Percentiles rank a stretch among this genome's conserved stretches.
Evolutionary conservation across 2,329 filamentous ascomycete genomes (phyloP).

Genomic region (Ophiostoma australiae): DNA sequence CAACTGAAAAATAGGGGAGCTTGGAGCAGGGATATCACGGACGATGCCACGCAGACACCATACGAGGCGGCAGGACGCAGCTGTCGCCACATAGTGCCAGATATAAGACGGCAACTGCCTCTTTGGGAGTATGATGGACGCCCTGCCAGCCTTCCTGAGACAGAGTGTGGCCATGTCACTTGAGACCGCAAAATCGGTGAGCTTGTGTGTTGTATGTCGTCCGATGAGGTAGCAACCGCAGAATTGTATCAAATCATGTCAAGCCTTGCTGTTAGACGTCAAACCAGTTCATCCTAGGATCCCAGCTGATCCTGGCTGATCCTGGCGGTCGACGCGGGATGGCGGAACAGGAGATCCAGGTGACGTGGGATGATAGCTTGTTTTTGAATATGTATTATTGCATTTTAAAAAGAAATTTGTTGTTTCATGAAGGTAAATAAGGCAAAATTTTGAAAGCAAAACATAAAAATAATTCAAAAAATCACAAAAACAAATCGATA

Average conservation of each 20-base stretch:
- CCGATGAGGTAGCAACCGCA: neutral
- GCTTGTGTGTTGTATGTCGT: neutral
- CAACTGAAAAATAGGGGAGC: neutral
- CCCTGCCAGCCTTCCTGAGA: neutral
- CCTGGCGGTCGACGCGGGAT: neutral
- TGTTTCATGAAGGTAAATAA: too few relatives aligned
- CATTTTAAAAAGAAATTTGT: neutral
- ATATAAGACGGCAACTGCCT: neutral
- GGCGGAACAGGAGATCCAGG: neutral
- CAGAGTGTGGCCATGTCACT: neutral
- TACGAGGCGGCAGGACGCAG: neutral
- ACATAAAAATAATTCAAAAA: neutral
- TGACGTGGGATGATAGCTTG: neutral
- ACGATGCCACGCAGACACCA: neutral
- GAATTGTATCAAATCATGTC: neutral
- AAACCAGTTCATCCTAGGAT: neutral
- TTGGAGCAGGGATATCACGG: neutral
- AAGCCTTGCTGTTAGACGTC: neutral
- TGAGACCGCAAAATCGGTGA: neutral
- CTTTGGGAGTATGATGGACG: neutral
- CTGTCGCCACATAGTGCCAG: neutral
- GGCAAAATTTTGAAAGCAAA: neutral
- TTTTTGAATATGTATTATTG: neutral
- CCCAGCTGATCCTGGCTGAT: neutral
- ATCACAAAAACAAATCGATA: neutral